A percentile compares a stretch with the other conserved stretches of the same genome.
Conservation (phyloP, 2,329 filamentous ascomycete species). For the Neonectria sp. region DNA sequence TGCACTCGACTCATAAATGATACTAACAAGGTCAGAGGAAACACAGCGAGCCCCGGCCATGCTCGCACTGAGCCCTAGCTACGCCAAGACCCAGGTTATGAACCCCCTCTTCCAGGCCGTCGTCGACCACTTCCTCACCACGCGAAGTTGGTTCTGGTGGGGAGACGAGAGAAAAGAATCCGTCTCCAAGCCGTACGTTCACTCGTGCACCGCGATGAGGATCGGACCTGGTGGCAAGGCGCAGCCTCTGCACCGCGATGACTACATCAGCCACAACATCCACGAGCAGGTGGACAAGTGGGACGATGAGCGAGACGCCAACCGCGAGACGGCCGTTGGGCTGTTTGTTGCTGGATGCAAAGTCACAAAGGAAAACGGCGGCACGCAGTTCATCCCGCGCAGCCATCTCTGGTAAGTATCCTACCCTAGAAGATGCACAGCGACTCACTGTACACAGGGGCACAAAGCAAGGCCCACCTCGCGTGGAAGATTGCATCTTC, state of each 20-base stretch:
- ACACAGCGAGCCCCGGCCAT: slow-evolving; percentile 32
- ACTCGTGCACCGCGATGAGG: slow-evolving; percentile 33
- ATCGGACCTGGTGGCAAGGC: slow-evolving; percentile 36
- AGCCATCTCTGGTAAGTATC: slow-evolving; percentile 31
- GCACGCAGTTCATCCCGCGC: slow-evolving; percentile 34
- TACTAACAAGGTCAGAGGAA: slow-evolving; percentile 17
- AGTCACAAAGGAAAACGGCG: slow-evolving; percentile 30
- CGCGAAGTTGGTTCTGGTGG: slow-evolving; percentile 37
- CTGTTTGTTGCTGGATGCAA: slow-evolving; percentile 22
- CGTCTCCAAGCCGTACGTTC: slow-evolving; percentile 35
- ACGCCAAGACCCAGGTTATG: slow-evolving; percentile 34
- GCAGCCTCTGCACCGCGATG: slow-evolving; percentile 37
- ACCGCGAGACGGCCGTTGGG: slow-evolving; percentile 23
- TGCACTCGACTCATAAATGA: too few relatives aligned
- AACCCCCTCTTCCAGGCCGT: slow-evolving; percentile 33
- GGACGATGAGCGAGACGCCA: slow-evolving; percentile 22
- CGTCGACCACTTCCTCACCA: slow-evolving; percentile 37
- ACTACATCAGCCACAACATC: slow-evolving; percentile 36
- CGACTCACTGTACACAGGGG: not conserved
- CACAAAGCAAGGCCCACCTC: slow-evolving; percentile 23
- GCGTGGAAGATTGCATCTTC: slow-evolving; percentile 23
- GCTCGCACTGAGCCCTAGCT: slow-evolving; percentile 33
- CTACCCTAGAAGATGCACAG: not conserved
- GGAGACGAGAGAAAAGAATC: slow-evolving; percentile 33
- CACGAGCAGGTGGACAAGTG: slow-evolving; percentile 8